Conservation (phyloP, 2,329 filamentous ascomycete species). For the Penicillium sp. region DNA sequence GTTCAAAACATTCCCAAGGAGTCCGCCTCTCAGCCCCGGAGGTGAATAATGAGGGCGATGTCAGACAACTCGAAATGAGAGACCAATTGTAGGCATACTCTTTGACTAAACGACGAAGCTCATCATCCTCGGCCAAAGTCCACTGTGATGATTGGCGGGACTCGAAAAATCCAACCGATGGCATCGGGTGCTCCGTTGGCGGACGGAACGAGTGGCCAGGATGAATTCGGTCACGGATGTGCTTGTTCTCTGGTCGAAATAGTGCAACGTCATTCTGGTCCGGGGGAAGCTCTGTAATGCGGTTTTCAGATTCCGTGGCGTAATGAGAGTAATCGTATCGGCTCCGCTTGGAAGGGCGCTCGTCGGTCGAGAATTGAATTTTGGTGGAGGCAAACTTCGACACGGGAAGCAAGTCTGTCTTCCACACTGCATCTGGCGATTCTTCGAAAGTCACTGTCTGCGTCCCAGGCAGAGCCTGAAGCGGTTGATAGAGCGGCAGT, state of each 20-base stretch:
- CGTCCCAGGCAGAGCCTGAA: constrained; percentile 50
- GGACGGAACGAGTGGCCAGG: constrained; percentile 89
- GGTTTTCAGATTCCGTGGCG: constrained; percentile 56
- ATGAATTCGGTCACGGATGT: constrained; percentile 81
- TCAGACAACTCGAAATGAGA: constrained; percentile 75
- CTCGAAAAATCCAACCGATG: constrained; percentile 84
- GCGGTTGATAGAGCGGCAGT: constrained; percentile 70
- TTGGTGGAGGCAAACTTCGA: constrained; percentile 82
- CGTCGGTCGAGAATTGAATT: constrained; percentile 62
- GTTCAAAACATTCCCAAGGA: constrained; percentile 97
- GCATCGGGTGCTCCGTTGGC: constrained; percentile 87
- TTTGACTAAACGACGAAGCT: constrained; percentile 74
- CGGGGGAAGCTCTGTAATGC: constrained; percentile 53
- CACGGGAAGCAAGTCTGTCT: constrained; percentile 69
- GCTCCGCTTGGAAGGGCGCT: constrained; percentile 67
- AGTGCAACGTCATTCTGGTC: constrained; percentile 73
- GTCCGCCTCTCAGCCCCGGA: constrained; percentile 85
- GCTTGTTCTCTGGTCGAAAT: constrained; percentile 83
- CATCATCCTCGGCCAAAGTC: constrained; percentile 85
- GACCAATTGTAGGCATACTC: constrained; percentile 99
- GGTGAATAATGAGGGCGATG: constrained; percentile 67
- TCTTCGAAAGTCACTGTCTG: constrained; percentile 54
- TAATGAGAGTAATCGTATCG: constrained; percentile 77
- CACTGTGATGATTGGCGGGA: constrained; percentile 81
- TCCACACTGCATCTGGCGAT: constrained; percentile 67